These are phyloP conservation scores for Suillus tomentosus DNA, from an alignment of 768 basidiomycete genomes.

Conservation along the genomic window DNA sequence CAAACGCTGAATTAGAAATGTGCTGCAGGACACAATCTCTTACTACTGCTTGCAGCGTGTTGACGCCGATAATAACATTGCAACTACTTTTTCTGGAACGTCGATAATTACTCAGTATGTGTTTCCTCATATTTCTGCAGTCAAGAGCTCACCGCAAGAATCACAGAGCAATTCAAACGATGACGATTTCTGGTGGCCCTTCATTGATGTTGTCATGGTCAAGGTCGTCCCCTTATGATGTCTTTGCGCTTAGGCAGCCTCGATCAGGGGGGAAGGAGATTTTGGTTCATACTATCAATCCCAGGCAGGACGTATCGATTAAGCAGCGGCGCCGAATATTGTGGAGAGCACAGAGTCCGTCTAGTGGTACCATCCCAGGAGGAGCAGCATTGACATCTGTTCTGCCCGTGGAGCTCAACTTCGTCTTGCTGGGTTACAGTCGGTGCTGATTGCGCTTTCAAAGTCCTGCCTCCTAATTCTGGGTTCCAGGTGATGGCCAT, in stretches of 20 bases:
- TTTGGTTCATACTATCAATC: background rate
- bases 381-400: conserved; percentile 36
- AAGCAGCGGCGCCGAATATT: conserved; percentile 3
- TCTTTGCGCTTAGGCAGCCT: background rate
- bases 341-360: conserved; percentile 4
- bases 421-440: conserved; percentile 69
- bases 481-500: conserved; percentile 50
- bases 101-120: background rate
- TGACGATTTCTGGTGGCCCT: background rate
- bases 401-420: conserved; percentile 58
- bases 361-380: conserved; percentile 13
- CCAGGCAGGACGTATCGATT: background rate
- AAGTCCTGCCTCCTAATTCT: background rate
- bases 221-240: conserved; percentile 3
- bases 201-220: conserved; percentile 6
- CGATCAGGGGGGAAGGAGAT: conserved; percentile 10
- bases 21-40: background rate
- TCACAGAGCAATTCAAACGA: conserved; percentile 2
- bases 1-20: background rate
- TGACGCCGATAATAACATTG: background rate
- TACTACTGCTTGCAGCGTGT: conserved; percentile 1
- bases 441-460: conserved; percentile 22
- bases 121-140: background rate
- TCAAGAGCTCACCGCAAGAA: background rate
- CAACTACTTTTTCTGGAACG: background rate